Evolutionary conservation across 345 rosid species (phyloP).

Genomic region (Noccaea bulbosa): DNA sequence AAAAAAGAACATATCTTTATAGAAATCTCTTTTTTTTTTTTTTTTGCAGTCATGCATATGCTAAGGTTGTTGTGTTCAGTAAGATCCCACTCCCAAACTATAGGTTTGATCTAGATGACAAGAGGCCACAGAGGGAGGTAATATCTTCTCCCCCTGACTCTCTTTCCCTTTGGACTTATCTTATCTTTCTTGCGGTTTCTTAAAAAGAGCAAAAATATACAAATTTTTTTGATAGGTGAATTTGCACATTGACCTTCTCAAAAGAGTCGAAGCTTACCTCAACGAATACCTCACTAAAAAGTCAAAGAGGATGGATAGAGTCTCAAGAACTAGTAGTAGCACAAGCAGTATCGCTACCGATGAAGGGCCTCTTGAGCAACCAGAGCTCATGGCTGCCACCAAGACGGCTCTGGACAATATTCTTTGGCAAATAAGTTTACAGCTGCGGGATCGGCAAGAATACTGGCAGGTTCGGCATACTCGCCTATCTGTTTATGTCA

Average conservation of each 20-base stretch:
- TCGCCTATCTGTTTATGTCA: slow-evolving; percentile 19
- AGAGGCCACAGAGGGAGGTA: slow-evolving; percentile 96
- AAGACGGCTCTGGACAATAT: slow-evolving; percentile 58
- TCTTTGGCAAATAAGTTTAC: slow-evolving; percentile 59
- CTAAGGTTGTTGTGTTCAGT: slow-evolving; percentile 82
- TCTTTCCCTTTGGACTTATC: slow-evolving; percentile 14
- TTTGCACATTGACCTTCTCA: slow-evolving; percentile 60
- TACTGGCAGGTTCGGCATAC: slow-evolving; percentile 72
- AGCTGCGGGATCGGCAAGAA: slow-evolving; percentile 63
- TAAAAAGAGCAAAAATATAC: slow-evolving; percentile 13
- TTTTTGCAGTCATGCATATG: slow-evolving; percentile 73
- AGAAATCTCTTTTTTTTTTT: slow-evolving; percentile 20
- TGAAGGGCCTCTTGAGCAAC: slow-evolving; percentile 75
- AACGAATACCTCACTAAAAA: slow-evolving; percentile 63
- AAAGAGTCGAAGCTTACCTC: slow-evolving; percentile 66
- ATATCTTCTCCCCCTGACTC: neutral
- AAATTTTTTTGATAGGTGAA: slow-evolving; percentile 61
- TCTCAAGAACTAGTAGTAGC: slow-evolving; percentile 71
- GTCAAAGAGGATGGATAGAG: slow-evolving; percentile 48
- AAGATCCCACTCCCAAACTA: slow-evolving; percentile 93
- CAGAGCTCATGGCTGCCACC: slow-evolving; percentile 55
- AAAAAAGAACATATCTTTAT: slow-evolving; percentile 38
- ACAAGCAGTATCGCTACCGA: slow-evolving; percentile 60
- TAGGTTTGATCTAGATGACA: slow-evolving; percentile 92
- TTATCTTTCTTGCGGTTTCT: slow-evolving; percentile 9